Conservation (phyloP, 192 early-diverging fungal genomes). For the Kappamyces sp. region DNA sequence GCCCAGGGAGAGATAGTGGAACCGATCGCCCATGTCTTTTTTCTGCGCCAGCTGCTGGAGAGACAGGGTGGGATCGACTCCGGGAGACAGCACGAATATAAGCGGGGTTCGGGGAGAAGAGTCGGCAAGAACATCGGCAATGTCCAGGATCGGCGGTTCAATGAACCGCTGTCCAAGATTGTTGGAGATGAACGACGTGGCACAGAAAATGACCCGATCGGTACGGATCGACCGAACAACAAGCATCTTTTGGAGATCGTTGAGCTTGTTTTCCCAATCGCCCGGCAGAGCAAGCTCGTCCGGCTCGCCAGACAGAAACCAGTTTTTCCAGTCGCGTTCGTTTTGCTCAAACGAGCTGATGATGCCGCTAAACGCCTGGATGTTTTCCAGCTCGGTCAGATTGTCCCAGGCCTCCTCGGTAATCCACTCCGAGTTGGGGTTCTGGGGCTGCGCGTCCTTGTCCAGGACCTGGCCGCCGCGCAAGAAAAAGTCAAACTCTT, state of each 20-base stretch:
- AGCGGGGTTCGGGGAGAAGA: slow-evolving; percentile 48
- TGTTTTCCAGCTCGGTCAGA: slow-evolving; percentile 47
- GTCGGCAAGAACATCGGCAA: slow-evolving; percentile 51
- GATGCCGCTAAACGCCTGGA: slow-evolving; percentile 44
- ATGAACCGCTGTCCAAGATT: slow-evolving; percentile 54
- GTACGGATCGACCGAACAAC: slow-evolving; percentile 50
- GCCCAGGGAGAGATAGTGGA: slow-evolving; percentile 55
- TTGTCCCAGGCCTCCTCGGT: slow-evolving; percentile 56
- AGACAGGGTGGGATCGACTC: slow-evolving; percentile 49
- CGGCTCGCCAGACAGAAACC: slow-evolving; percentile 56
- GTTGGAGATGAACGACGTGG: slow-evolving; percentile 45
- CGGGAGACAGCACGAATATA: slow-evolving; percentile 61
- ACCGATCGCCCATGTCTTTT: slow-evolving; percentile 40
- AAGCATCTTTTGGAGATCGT: slow-evolving; percentile 56
- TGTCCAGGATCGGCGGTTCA: slow-evolving; percentile 53
- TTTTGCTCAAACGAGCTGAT: slow-evolving; percentile 55
- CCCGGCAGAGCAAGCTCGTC: slow-evolving; percentile 49
- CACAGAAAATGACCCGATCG: slow-evolving; percentile 56
- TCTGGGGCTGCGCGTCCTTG: slow-evolving; percentile 47
- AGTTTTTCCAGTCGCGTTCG: slow-evolving; percentile 55
- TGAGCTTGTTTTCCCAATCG: slow-evolving; percentile 62
- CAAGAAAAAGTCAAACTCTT: slow-evolving; percentile 59
- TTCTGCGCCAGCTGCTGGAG: slow-evolving; percentile 44
- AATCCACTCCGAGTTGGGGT: slow-evolving; percentile 54
- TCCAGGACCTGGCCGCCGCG: slow-evolving; percentile 56